Conservation (phyloP, 2,329 filamentous ascomycete species). For the Graphilbum fragrans region DNA sequence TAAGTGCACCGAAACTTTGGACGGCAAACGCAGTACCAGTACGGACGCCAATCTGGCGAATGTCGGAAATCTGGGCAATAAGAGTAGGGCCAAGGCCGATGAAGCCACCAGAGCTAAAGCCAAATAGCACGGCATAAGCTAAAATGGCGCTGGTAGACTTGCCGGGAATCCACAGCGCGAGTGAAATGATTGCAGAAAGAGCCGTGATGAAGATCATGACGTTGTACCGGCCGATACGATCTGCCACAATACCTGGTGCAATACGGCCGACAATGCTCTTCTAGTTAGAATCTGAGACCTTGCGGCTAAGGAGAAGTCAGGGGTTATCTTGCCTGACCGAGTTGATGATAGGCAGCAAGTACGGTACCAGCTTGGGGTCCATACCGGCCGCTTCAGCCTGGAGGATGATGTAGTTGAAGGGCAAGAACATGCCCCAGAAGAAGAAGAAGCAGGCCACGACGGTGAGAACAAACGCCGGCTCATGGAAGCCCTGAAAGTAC, state of each 20-base stretch:
- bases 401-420: slow-evolving; percentile 39
- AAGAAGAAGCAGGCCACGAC: slow-evolving; percentile 38
- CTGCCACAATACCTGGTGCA: slow-evolving; percentile 33
- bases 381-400: slow-evolving; percentile 33
- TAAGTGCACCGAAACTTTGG: slow-evolving; percentile 43
- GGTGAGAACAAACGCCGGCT: slow-evolving; percentile 30
- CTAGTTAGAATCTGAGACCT: slow-evolving; percentile 3
- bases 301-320: neutral
- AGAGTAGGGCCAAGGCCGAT: slow-evolving; percentile 45
- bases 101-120: slow-evolving; percentile 52
- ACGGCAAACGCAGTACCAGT: slow-evolving; percentile 45
- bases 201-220: slow-evolving; percentile 31
- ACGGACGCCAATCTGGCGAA: slow-evolving; percentile 46
- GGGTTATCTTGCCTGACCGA: slow-evolving; percentile 18
- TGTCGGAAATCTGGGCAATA: slow-evolving; percentile 48
- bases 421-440: slow-evolving; percentile 41
- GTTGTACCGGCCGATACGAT: slow-evolving; percentile 26
- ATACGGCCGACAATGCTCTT: slow-evolving; percentile 39
- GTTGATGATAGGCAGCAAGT: slow-evolving; percentile 45
- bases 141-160: slow-evolving; percentile 40
- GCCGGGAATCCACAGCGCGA: slow-evolving; percentile 29
- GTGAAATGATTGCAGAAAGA: slow-evolving; percentile 24
- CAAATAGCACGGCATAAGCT: slow-evolving; percentile 49
- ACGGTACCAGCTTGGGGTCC: slow-evolving; percentile 26
- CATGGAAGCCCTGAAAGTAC: slow-evolving; percentile 32